Conservation (phyloP, 768 basidiomycete species). For the Trametes cinnabarina region DNA sequence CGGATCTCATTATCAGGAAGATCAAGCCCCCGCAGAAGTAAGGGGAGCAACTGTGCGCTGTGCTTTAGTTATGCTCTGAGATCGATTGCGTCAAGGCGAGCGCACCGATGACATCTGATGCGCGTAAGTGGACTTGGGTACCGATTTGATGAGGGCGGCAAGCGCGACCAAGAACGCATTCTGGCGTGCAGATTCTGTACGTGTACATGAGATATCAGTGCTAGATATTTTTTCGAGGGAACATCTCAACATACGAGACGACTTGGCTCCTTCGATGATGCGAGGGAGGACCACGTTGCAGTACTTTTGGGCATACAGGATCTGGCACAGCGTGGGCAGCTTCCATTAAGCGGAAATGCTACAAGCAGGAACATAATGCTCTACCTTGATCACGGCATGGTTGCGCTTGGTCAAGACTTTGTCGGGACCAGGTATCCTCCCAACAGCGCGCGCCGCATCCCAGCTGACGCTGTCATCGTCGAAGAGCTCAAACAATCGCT, state of each 20-base stretch:
- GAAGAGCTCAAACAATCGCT: slow-evolving; percentile 69
- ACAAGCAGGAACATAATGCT: neutral
- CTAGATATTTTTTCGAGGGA: neutral
- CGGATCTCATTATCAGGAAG: slow-evolving; percentile 73
- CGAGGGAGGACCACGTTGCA: slow-evolving; percentile 70
- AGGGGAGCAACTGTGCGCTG: slow-evolving; percentile 70
- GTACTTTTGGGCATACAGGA: slow-evolving; percentile 74
- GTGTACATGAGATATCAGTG: neutral
- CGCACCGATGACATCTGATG: slow-evolving; percentile 62
- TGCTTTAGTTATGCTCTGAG: neutral
- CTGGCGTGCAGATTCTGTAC: slow-evolving; percentile 50
- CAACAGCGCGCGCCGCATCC: slow-evolving; percentile 76
- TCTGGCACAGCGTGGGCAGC: too few species aligned
- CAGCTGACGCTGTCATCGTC: slow-evolving; percentile 60
- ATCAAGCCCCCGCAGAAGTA: slow-evolving; percentile 82
- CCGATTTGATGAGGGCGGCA: slow-evolving; percentile 72
- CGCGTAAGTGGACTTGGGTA: slow-evolving; percentile 73
- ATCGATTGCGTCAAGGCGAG: neutral
- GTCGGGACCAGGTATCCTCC: slow-evolving; percentile 61
- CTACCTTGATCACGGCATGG: slow-evolving; percentile 73
- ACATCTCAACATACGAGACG: slow-evolving; percentile 43
- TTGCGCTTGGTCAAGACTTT: slow-evolving; percentile 72
- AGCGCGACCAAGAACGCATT: slow-evolving; percentile 80
- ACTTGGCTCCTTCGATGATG: slow-evolving; percentile 66
- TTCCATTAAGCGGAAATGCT: too few species aligned